These are phyloP conservation scores for Furcasterigmium sp. DNA, from an alignment of 2,329 filamentous ascomycete genomes.

Conservation along the genomic window DNA sequence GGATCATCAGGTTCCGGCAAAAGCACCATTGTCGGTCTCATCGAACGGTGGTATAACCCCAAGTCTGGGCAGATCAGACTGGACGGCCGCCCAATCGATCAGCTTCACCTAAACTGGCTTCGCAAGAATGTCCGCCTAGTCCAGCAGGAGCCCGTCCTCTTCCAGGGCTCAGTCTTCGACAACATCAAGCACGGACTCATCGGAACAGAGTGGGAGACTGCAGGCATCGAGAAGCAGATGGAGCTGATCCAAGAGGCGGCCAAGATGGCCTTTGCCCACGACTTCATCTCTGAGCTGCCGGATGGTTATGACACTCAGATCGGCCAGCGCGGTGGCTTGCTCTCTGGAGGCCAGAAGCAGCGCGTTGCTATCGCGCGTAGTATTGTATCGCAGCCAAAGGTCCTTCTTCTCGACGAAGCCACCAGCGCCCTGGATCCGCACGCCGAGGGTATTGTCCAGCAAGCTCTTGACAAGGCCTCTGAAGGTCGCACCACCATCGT, in stretches of 20 bases:
- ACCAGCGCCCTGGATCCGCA: constrained; percentile 47
- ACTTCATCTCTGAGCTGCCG: constrained; percentile 40
- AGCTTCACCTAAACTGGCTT: constrained; percentile 32
- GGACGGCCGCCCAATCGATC: constrained; percentile 25
- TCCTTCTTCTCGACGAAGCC: constrained; percentile 63
- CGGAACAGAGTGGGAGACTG: constrained; percentile 19
- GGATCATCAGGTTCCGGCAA: constrained; percentile 31
- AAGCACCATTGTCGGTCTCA: constrained; percentile 31
- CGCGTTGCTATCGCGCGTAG: constrained; percentile 53
- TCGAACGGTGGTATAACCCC: constrained; percentile 34
- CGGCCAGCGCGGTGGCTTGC: constrained; percentile 53
- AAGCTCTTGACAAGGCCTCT: constrained; percentile 46
- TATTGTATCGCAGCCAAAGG: constrained; percentile 35
- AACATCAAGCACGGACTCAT: constrained; percentile 45
- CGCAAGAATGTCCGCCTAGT: constrained; percentile 30
- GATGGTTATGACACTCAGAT: constrained; percentile 51
- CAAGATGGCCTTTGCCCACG: constrained; percentile 37
- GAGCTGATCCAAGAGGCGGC: constrained; percentile 35
- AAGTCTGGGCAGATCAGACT: constrained; percentile 26
- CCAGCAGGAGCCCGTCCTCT: constrained; percentile 32
- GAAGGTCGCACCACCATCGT: constrained; percentile 56
- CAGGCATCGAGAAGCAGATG: constrained; percentile 26
- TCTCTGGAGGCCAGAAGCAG: constrained; percentile 63
- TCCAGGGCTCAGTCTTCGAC: constrained; percentile 37
- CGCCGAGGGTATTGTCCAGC: constrained; percentile 43